These are phyloP conservation scores for Diutina scorzettiae DNA, from an alignment of 1,139 yeast genomes.

Conservation along the genomic window DNA sequence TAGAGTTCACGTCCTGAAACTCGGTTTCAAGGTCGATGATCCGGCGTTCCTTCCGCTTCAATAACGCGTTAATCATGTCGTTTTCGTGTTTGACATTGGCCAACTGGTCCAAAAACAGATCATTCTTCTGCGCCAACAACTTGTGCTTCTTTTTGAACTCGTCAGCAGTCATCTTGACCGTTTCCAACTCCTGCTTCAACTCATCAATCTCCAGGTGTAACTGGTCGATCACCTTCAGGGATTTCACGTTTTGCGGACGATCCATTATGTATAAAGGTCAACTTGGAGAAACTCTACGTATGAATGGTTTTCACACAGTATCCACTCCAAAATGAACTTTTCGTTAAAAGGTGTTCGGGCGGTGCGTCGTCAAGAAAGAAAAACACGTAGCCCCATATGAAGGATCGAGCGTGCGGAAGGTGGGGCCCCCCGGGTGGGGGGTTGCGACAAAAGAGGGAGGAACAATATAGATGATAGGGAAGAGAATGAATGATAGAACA, in stretches of 20 bases:
- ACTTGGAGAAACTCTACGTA: not conserved
- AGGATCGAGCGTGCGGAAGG: no score
- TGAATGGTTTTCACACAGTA: constrained; percentile 5
- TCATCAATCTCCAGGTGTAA: constrained; percentile 41
- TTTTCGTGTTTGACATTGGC: constrained; percentile 63
- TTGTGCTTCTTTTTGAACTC: constrained; percentile 38
- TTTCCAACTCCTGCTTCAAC: constrained; percentile 41
- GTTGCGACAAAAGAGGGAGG: no score
- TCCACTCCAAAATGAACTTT: not conserved
- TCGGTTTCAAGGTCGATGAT: constrained; percentile 50
- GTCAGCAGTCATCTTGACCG: constrained; percentile 24
- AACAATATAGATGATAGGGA: no score
- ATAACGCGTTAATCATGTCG: constrained; percentile 50
- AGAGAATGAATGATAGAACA: no score
- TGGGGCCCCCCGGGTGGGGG: no score
- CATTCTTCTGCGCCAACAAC: constrained; percentile 37
- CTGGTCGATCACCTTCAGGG: constrained; percentile 46
- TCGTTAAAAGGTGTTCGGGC: not conserved
- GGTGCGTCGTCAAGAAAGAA: constrained; percentile 5
- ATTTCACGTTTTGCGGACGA: constrained; percentile 3
- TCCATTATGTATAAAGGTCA: not conserved
- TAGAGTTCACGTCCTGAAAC: constrained; percentile 31
- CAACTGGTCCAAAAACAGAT: constrained; percentile 50
- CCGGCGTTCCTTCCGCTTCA: constrained; percentile 54
- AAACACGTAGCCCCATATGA: constrained; percentile 3